Percentiles rank a stretch among this genome's conserved stretches.
Conservation (phyloP, 2,329 filamentous ascomycete genomes). For the Apiospora pterosperma region DNA sequence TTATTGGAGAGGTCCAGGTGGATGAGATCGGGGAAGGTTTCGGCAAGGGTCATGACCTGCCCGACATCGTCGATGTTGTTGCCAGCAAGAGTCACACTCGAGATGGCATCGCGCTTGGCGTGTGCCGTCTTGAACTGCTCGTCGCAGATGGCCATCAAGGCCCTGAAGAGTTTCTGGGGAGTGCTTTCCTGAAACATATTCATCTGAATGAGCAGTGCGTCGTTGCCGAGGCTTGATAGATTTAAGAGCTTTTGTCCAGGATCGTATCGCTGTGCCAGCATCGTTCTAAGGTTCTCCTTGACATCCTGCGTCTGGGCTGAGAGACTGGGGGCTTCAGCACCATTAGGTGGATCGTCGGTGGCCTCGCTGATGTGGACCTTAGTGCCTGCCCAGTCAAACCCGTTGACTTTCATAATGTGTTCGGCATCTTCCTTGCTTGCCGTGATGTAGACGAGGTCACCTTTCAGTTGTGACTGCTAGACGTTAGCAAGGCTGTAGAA, state of each 20-base stretch:
- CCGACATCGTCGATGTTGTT: slow-evolving; percentile 74
- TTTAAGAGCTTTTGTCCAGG: slow-evolving; percentile 71
- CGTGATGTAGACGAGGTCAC: slow-evolving; percentile 66
- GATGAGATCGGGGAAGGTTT: slow-evolving; percentile 79
- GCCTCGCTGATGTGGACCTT: slow-evolving; percentile 53
- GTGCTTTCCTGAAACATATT: slow-evolving; percentile 73
- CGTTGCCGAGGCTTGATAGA: slow-evolving; percentile 72
- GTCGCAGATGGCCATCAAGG: slow-evolving; percentile 83
- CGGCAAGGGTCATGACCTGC: slow-evolving; percentile 70
- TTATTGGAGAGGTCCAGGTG: slow-evolving; percentile 90
- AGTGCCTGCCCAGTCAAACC: slow-evolving; percentile 64
- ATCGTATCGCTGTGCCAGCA: slow-evolving; percentile 75
- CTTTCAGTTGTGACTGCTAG: slow-evolving; percentile 65
- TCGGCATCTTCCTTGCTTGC: slow-evolving; percentile 62
- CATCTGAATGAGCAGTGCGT: slow-evolving; percentile 67
- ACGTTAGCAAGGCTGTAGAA: slow-evolving; percentile 62
- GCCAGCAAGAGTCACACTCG: slow-evolving; percentile 76
- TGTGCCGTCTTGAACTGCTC: slow-evolving; percentile 68
- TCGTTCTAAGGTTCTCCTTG: slow-evolving; percentile 64
- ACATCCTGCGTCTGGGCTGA: slow-evolving; percentile 55
- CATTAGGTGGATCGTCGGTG: slow-evolving; percentile 28
- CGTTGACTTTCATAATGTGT: slow-evolving; percentile 65
- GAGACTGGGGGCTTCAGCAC: slow-evolving; percentile 32
- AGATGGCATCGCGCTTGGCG: slow-evolving; percentile 73
- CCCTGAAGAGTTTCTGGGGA: slow-evolving; percentile 85